Base-by-base conservation (phyloP, 176 grass and related monocot species). In the Tillandsia fasciculata region DNA sequence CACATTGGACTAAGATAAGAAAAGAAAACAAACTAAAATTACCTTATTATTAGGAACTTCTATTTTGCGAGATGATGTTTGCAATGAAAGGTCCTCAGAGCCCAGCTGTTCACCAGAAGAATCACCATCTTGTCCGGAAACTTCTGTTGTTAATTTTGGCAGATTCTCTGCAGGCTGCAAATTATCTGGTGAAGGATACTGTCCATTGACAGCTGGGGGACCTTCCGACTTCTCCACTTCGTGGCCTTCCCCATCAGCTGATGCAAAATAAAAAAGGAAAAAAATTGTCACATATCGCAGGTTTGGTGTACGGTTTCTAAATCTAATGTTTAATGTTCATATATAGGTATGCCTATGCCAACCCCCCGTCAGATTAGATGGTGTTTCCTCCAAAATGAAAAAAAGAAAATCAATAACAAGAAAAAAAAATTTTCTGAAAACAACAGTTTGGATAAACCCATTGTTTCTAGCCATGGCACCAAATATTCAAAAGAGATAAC, bases 31-130 rank as follows among this genome's bases (percentile, higher is more conserved):
- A 68, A 67, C 27, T 23, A 49, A 23, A 8, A 29, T 53, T 86
- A 99, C 90, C 94, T 89, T 99, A 63, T 69, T 89, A 66, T 90
- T 99, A 72, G 94, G 94, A 79, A 99, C 90, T 65, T 93, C 84
- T 11, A 93, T 93, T 70, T 28, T 82, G 1, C 82, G 82, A 10
- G 83, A 85, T 15, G 70, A 48, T 2, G 70, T 78, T 1, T 73
- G 6, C 1, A 9, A 20, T 18, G 56, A 15, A 61, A 61, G 56
- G 17, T 61, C 56, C 23, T 8, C 2, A 18, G 56, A n/a, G n/a
- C 8, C 77, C 3, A 69, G 70, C 11, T 8, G 50, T 8, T 1
- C 70, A 63, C 12, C 9, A 48, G 50, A 42, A 1, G 51, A 56
- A n/a, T 27, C 68, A 56, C 67, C 67, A 65, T 74, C 83, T 77